Percentiles rank a stretch among this genome's conserved stretches.
Evolutionary conservation across 108 stramenopile genomes (phyloP).

Genomic region (Nitzschia putrida): DNA sequence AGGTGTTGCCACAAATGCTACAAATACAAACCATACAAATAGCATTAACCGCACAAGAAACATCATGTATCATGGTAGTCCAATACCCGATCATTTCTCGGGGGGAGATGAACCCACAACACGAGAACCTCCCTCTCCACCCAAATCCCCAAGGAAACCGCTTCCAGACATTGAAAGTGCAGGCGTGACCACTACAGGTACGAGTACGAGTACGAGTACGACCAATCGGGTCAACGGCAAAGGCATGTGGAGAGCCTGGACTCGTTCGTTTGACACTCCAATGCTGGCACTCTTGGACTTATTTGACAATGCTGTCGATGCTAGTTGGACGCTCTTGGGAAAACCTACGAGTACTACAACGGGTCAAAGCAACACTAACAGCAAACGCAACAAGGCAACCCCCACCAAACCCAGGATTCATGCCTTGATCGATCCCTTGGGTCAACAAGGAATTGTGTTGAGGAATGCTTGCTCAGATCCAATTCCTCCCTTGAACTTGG

Average conservation of each 20-base stretch:
- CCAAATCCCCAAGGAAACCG: no score
- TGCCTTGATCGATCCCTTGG: conserved; percentile 16
- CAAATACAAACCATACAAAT: no score
- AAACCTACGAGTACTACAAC: no score
- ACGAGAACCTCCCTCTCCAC: no score
- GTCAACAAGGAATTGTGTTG: conserved; percentile 50
- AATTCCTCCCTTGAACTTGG: conserved; percentile 46
- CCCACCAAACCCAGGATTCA: conserved; percentile 17
- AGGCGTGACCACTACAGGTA: not conserved
- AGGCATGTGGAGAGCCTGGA: conserved; percentile 71
- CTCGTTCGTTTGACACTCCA: conserved; percentile 57
- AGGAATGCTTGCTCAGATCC: conserved; percentile 49
- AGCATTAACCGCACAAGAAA: no score
- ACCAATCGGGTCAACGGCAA: conserved; percentile 46
- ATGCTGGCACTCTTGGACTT: conserved; percentile 61
- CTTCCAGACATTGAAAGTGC: no score
- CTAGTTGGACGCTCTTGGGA: conserved; percentile 37
- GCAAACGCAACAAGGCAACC: conserved; percentile 6
- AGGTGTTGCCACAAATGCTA: no score
- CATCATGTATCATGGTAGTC: no score
- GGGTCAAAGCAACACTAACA: not conserved
- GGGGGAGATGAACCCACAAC: no score
- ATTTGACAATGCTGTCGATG: conserved; percentile 78
- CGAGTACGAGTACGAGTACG: no score
- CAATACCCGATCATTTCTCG: no score